Percentiles rank a stretch among this genome's conserved stretches.
These are phyloP conservation scores for Lodderomyces elongisporus DNA, from an alignment of 1,139 yeast genomes.

Conservation along the genomic window DNA sequence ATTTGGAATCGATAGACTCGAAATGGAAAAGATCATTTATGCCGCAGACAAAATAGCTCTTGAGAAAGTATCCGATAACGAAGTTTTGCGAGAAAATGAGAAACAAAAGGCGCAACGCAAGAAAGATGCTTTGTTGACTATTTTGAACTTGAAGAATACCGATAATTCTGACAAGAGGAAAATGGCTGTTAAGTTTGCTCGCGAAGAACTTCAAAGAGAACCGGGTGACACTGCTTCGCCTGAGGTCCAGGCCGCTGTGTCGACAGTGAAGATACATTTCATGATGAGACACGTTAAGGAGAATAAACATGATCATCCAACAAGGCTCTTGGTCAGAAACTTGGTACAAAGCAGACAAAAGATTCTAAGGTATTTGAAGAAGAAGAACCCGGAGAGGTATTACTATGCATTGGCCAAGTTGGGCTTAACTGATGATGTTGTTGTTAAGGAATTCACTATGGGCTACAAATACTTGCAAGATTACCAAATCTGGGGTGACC, in stretches of 20 bases:
- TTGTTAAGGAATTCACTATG: slow-evolving; percentile 77
- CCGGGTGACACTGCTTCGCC: slow-evolving; percentile 94
- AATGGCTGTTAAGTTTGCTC: slow-evolving; percentile 60
- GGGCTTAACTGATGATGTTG: slow-evolving; percentile 79
- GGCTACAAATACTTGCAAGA: slow-evolving; percentile 81
- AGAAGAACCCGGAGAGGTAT: slow-evolving; percentile 73
- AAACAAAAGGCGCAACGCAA: slow-evolving; percentile 50
- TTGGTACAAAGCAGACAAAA: slow-evolving; percentile 86
- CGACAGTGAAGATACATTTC: slow-evolving; percentile 76
- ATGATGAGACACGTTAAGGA: slow-evolving; percentile 71
- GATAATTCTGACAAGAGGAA: slow-evolving; percentile 53
- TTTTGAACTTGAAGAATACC: slow-evolving; percentile 70
- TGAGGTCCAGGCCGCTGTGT: slow-evolving; percentile 91
- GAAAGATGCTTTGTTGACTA: slow-evolving; percentile 65
- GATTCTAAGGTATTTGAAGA: slow-evolving; percentile 74
- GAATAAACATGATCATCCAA: slow-evolving; percentile 67
- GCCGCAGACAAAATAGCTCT: slow-evolving; percentile 60
- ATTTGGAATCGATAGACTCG: slow-evolving; percentile 53
- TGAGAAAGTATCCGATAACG: slow-evolving; percentile 18
- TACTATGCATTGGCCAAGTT: slow-evolving; percentile 81
- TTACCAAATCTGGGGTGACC: slow-evolving; percentile 75
- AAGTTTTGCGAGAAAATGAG: slow-evolving; percentile 43
- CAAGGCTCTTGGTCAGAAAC: slow-evolving; percentile 68
- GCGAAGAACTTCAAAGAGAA: slow-evolving; percentile 71
- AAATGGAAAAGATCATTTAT: slow-evolving; percentile 69